phyloP scores from a whole-genome alignment of 257 asterid genomes.

The Salvia miltiorrhiza region DNA sequence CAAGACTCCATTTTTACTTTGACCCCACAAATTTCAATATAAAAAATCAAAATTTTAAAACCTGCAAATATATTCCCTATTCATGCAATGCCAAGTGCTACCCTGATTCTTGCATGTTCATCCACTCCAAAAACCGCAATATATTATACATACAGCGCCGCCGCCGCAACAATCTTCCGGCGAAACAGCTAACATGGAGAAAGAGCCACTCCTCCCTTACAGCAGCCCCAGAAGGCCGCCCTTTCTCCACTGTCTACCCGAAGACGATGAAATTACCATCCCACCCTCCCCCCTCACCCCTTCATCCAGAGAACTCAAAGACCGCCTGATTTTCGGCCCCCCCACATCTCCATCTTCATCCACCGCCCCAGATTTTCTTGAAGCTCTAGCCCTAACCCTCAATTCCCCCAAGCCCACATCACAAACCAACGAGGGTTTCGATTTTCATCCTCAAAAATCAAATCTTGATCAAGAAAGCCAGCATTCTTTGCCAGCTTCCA shows the following conservation, averaged over 20 bases:
- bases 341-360: slow-evolving; percentile 38
- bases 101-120: slow-evolving; percentile 13
- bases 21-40: no score
- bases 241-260: slow-evolving; percentile 55
- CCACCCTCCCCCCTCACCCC: slow-evolving; percentile 59
- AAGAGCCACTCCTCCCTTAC: slow-evolving; percentile 63
- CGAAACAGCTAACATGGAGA: slow-evolving; percentile 41
- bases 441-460: slow-evolving; percentile 11
- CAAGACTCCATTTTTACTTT: not conserved
- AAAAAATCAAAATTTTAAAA: not conserved
- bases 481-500: slow-evolving; percentile 38
- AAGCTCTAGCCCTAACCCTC: slow-evolving; percentile 35
- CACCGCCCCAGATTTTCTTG: slow-evolving; percentile 36
- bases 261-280: slow-evolving; percentile 46
- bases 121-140: not conserved
- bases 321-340: slow-evolving; percentile 63
- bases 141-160: not conserved
- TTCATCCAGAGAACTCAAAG: slow-evolving; percentile 56
- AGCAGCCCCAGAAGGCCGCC: slow-evolving; percentile 29
- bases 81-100: slow-evolving; percentile 27
- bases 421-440: not conserved
- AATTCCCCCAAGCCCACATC: slow-evolving; percentile 29
- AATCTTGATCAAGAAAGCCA: slow-evolving; percentile 38
- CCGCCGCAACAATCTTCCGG: slow-evolving; percentile 21
- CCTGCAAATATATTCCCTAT: not conserved